A percentile compares a stretch with the other conserved stretches of the same genome.
Evolutionary conservation across 345 rosid species (phyloP).

Genomic region (Rhodamnia rubescens): DNA sequence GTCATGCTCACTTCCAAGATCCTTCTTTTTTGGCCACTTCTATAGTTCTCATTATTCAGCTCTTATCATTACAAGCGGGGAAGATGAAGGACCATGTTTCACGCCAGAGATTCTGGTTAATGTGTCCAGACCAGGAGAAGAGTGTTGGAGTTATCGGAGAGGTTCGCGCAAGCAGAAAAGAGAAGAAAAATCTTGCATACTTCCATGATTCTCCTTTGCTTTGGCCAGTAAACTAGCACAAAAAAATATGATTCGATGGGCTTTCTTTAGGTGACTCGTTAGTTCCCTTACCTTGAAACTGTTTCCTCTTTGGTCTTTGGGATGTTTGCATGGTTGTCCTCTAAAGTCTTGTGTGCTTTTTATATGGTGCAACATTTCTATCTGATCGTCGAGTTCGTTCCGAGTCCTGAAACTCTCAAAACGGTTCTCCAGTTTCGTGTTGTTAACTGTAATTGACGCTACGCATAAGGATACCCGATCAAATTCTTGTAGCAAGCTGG

Average conservation of each 20-base stretch:
- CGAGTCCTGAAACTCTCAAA: background rate
- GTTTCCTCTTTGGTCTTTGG: background rate
- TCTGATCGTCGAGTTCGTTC: background rate
- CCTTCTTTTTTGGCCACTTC: background rate
- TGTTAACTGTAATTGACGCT: background rate
- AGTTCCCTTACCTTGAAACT: background rate
- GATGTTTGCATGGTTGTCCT: background rate
- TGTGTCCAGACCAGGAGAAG: constrained; percentile 54
- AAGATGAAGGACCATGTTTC: constrained; percentile 70
- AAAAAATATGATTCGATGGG: background rate
- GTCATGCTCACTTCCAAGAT: background rate
- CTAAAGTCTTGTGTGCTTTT: background rate
- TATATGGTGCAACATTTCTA: background rate
- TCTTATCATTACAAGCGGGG: constrained; percentile 43
- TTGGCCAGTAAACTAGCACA: background rate
- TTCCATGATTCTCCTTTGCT: background rate
- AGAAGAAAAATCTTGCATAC: background rate
- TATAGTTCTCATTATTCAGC: background rate
- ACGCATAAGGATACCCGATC: background rate
- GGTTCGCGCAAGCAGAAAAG: constrained; percentile 16
- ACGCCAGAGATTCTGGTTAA: constrained; percentile 83
- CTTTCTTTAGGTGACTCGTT: background rate
- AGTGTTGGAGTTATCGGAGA: constrained; percentile 65
- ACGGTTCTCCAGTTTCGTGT: background rate
- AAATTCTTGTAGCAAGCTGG: background rate